A percentile compares a stretch with the other conserved stretches of the same genome.
Conservation (phyloP, 2,329 filamentous ascomycete species). For the Claviceps pazoutovae region DNA sequence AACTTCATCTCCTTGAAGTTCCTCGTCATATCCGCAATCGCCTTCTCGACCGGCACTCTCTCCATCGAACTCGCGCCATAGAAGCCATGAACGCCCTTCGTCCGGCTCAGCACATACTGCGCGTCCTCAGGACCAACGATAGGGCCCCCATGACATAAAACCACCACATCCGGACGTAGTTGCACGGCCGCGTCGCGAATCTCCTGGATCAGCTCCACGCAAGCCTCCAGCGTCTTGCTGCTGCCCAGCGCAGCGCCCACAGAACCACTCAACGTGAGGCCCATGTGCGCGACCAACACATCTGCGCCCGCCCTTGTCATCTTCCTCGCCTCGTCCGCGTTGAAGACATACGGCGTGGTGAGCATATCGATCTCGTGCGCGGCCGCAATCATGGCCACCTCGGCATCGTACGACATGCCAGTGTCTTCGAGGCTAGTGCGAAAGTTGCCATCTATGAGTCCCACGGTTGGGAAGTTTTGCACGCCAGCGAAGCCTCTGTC, state of each 20-base stretch:
- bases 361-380: slow-evolving; percentile 46
- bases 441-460: slow-evolving; percentile 55
- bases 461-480: slow-evolving; percentile 63
- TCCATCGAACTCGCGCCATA: slow-evolving; percentile 60
- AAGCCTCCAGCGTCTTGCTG: slow-evolving; percentile 45
- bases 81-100: slow-evolving; percentile 53
- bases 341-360: slow-evolving; percentile 60
- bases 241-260: slow-evolving; percentile 47
- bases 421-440: slow-evolving; percentile 56
- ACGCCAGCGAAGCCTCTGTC: slow-evolving; percentile 53
- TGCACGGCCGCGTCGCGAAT: slow-evolving; percentile 47
- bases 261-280: slow-evolving; percentile 47
- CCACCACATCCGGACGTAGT: slow-evolving; percentile 38
- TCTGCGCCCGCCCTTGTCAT: slow-evolving; percentile 56
- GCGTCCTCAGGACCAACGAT: slow-evolving; percentile 52
- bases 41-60: slow-evolving; percentile 50
- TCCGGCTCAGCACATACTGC: slow-evolving; percentile 44
- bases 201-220: slow-evolving; percentile 44
- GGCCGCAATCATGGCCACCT: slow-evolving; percentile 52
- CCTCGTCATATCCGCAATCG: slow-evolving; percentile 36
- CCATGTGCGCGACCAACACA: slow-evolving; percentile 55
- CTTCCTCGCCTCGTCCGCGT: slow-evolving; percentile 40
- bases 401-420: slow-evolving; percentile 52
- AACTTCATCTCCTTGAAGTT: slow-evolving; percentile 2
- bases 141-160: slow-evolving; percentile 56